A percentile compares a stretch with the other conserved stretches of the same genome.
Conservation (phyloP, 1,284 basidiomycete species). For the Pascua guehoae region DNA sequence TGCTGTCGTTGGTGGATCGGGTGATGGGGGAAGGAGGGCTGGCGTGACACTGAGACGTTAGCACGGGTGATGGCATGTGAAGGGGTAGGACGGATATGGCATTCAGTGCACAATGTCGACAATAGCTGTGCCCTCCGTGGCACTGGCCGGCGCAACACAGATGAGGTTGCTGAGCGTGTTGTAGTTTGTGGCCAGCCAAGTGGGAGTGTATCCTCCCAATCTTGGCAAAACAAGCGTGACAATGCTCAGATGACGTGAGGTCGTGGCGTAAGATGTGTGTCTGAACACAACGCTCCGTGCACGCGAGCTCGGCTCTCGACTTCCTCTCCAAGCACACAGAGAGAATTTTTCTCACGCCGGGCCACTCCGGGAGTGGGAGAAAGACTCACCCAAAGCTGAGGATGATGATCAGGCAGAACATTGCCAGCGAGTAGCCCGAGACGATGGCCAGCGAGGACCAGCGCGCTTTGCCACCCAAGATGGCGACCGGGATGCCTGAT, state of each 20-base stretch:
- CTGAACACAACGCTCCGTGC: not conserved
- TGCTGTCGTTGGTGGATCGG: conserved; percentile 72
- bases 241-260: not conserved
- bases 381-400: conserved; percentile 68
- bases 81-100: not conserved
- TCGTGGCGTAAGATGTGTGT: not conserved
- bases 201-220: not conserved
- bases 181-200: too few species aligned
- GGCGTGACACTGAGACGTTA: conserved; percentile 35
- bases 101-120: not conserved
- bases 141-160: too few species aligned
- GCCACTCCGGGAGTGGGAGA: not conserved
- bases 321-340: not conserved
- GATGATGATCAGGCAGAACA: conserved; percentile 82
- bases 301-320: not conserved
- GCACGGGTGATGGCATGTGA: not conserved
- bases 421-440: conserved; percentile 80
- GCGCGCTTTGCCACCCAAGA: conserved; percentile 88
- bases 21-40: conserved; percentile 54
- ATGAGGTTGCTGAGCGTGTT: too few species aligned
- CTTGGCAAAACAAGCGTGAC: not conserved
- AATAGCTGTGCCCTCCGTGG: too few species aligned
- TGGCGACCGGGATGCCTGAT: conserved; percentile 81
- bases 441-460: conserved; percentile 93
- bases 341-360: not conserved